Base-by-base conservation (phyloP, 2,329 filamentous ascomycete genomes). In the Phyllachora maydis region DNA sequence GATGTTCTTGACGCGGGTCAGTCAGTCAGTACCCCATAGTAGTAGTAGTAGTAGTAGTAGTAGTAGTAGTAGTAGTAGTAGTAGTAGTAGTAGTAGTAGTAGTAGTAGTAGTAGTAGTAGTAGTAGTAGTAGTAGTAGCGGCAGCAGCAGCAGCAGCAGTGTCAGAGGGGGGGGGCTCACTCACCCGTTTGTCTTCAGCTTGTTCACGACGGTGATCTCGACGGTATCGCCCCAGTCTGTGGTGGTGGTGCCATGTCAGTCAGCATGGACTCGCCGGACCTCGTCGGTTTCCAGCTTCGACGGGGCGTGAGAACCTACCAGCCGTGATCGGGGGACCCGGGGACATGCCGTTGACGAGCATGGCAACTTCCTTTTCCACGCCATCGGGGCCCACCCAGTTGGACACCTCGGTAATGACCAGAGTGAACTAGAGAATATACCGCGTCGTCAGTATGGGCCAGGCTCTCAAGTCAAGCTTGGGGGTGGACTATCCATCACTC, bases 321-420 rank as follows among this genome's bases (percentile, higher is more conserved):
- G n/a, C n/a, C n/a, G n/a, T n/a, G n/a, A n/a, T n/a, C n/a, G n/a
- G n/a, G n/a, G n/a, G n/a, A n/a, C n/a, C n/a, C n/a, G n/a, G n/a
- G 8, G 11, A 56, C 33, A 52, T 47, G 21, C 51, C 50, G 32
- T 63, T 59, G 32, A 65, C 38, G 17, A 65, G 41, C 39, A 71
- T 56, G 4, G 35, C 36, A 18, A 35, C 35, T 4, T 34, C 22
- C 27, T 43, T 42, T 19, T 30, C 25, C 2, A 40, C 33, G 3
- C 39, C 39, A 30, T 43, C 40, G 1, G 37, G 36, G 2, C 38
- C 40, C 6, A 23, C 21, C 37, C 37, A 42, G 23, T 40, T 37
- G 21, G 39, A 32, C 2, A 23, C 27, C 19, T 43, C 39, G 8
- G 37, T 41, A 6, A 42, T 20, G 4, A 27, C 35, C 16, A 43